phyloP scores from a whole-genome alignment of 768 basidiomycete species.

The Rhodotorula babjevae region DNA sequence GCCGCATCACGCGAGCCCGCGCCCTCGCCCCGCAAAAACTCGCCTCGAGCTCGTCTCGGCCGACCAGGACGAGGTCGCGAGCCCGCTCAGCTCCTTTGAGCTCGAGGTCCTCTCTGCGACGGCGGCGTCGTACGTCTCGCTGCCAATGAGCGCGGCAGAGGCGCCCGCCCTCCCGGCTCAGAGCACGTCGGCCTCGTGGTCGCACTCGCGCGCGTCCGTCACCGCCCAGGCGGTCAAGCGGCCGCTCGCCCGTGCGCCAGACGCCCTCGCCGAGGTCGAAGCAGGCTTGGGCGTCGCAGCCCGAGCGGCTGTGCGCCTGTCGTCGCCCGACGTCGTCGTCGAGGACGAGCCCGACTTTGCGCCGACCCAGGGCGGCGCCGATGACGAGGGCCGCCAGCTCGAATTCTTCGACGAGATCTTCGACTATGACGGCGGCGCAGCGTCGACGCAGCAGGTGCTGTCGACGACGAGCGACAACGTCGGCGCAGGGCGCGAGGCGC shows the following conservation, averaged over 20 bases:
- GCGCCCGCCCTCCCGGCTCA: background rate
- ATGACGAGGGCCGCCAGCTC: background rate
- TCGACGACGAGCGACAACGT: background rate
- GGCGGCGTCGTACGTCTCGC: slow-evolving; percentile 11
- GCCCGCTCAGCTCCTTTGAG: slow-evolving; percentile 8
- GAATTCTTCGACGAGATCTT: slow-evolving; percentile 12
- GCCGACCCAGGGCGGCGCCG: background rate
- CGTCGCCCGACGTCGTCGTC: background rate
- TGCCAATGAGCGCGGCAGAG: background rate
- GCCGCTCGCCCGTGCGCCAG: background rate
- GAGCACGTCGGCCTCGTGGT: background rate
- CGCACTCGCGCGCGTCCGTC: background rate
- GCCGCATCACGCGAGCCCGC: background rate
- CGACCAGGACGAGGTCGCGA: background rate
- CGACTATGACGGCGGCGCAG: background rate
- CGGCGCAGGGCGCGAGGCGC: background rate
- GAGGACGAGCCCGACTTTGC: background rate
- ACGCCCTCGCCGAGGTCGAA: background rate
- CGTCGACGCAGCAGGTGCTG: background rate
- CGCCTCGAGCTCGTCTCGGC: slow-evolving; percentile 19
- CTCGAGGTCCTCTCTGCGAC: background rate
- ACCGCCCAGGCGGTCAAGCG: slow-evolving; percentile 1
- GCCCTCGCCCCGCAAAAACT: background rate
- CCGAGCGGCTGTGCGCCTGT: background rate
- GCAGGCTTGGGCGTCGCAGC: background rate